phyloP scores from a whole-genome alignment of 352 stramenopile species.

The Pythium aquatile region DNA sequence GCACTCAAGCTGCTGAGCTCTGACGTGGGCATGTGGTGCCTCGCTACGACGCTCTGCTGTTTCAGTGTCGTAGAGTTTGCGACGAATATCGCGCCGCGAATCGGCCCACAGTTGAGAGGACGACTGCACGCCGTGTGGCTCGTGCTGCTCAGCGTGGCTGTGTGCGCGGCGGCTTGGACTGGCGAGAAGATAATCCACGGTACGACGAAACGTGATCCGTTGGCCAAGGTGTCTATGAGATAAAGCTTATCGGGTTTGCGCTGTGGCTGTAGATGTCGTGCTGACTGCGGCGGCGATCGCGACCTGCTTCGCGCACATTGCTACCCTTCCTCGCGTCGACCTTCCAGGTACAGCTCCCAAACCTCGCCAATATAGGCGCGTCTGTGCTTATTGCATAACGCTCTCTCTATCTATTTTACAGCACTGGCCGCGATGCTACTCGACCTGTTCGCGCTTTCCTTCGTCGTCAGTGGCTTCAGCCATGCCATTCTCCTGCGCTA shows the following conservation, averaged over 20 bases:
- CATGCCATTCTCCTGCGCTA: constrained; percentile 63
- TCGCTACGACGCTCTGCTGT: constrained; percentile 47
- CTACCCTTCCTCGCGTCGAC: constrained; percentile 32
- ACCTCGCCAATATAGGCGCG: too few relatives aligned
- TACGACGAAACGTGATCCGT: background rate
- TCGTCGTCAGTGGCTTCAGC: constrained; percentile 60
- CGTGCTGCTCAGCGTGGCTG: constrained; percentile 11
- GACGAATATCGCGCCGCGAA: constrained; percentile 32
- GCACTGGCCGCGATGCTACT: constrained; percentile 36
- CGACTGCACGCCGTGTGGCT: constrained; percentile 18
- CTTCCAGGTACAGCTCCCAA: constrained; percentile 33
- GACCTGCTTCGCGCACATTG: constrained; percentile 42
- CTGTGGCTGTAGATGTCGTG: constrained; percentile 35
- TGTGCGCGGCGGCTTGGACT: constrained; percentile 16
- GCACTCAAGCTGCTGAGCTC: constrained; percentile 55
- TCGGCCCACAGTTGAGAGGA: background rate
- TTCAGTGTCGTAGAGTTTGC: constrained; percentile 63
- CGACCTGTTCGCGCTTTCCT: constrained; percentile 55
- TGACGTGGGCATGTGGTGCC: constrained; percentile 44
- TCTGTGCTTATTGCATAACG: too few relatives aligned
- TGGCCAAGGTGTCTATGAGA: background rate
- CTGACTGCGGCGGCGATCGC: constrained; percentile 28
- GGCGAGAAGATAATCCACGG: constrained; percentile 18
- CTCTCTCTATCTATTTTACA: background rate
- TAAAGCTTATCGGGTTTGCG: background rate